Conservation (phyloP, 2,329 filamentous ascomycete genomes). For the Phyllosticta citribraziliensis region DNA sequence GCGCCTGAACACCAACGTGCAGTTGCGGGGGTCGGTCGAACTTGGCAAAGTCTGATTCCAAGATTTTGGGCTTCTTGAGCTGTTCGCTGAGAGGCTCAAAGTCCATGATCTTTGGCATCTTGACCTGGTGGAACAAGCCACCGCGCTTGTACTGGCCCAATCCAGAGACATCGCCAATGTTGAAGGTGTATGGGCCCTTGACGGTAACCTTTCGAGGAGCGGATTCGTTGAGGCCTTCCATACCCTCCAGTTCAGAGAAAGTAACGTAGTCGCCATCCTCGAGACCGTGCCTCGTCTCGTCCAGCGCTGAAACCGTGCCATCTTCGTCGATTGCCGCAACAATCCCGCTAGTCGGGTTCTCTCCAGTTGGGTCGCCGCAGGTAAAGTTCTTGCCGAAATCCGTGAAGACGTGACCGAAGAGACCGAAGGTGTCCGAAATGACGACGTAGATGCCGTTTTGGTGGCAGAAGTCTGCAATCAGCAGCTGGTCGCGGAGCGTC, state of each 20-base stretch:
- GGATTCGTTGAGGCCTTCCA: constrained; percentile 76
- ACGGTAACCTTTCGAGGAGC: constrained; percentile 86
- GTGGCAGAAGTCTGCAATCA: constrained; percentile 88
- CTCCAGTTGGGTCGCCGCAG: constrained; percentile 79
- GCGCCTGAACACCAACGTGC: constrained; percentile 83
- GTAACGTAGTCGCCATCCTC: constrained; percentile 96
- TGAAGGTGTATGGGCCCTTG: constrained; percentile 93
- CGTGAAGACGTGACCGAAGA: constrained; percentile 94
- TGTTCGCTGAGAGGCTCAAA: constrained; percentile 75
- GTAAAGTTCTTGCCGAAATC: constrained; percentile 95
- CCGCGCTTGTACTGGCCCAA: constrained; percentile 81
- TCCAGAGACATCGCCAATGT: constrained; percentile 83
- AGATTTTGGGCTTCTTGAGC: constrained; percentile 75
- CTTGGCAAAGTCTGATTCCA: constrained; percentile 94
- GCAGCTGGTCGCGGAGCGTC: constrained; percentile 67
- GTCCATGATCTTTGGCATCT: constrained; percentile 90
- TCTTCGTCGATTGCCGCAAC: constrained; percentile 83
- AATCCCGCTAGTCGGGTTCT: constrained; percentile 79
- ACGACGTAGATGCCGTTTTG: constrained; percentile 86
- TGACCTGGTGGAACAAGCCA: constrained; percentile 89
- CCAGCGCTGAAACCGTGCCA: constrained; percentile 81
- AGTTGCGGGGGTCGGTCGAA: constrained; percentile 91
- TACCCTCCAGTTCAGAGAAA: constrained; percentile 84
- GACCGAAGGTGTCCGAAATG: constrained; percentile 77
- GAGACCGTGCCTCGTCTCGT: constrained; percentile 88